Evolutionary conservation across 768 basidiomycete genomes (phyloP).

Genomic region (Russula brevipes): DNA sequence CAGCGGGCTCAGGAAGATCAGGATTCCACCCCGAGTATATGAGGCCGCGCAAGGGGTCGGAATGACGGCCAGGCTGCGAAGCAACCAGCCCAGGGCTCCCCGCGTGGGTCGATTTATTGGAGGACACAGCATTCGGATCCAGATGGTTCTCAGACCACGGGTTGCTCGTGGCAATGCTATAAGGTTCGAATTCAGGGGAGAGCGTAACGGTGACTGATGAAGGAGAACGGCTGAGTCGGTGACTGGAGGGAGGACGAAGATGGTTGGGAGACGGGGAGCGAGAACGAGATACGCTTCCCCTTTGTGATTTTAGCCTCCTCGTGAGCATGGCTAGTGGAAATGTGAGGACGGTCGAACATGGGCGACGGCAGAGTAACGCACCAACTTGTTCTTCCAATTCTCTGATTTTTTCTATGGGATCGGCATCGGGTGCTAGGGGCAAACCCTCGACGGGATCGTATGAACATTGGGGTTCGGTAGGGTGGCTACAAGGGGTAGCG

Average conservation of each 20-base stretch:
- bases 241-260: conserved; percentile 14
- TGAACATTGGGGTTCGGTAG: conserved; percentile 76
- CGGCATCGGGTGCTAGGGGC: conserved; percentile 66
- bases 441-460: conserved; percentile 86
- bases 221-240: conserved; percentile 16
- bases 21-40: conserved; percentile 80
- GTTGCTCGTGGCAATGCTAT: conserved; percentile 22
- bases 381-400: conserved; percentile 75
- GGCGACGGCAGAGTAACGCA: conserved; percentile 32
- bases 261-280: conserved; percentile 35
- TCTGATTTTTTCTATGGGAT: conserved; percentile 74
- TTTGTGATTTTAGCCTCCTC: conserved; percentile 53
- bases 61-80: conserved; percentile 33
- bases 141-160: conserved; percentile 30
- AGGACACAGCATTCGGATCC: conserved; percentile 25
- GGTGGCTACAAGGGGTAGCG: conserved; percentile 49
- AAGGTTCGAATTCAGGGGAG: conserved; percentile 29
- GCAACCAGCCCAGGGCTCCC: conserved; percentile 22
- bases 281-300: conserved; percentile 35
- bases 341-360: conserved; percentile 15
- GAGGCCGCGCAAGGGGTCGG: conserved; percentile 59
- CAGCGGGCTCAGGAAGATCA: conserved; percentile 71
- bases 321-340: conserved; percentile 53
- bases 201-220: conserved; percentile 23
- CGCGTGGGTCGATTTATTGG: conserved; percentile 26